phyloP scores from a whole-genome alignment of 1,284 basidiomycete species.

The Rhodotorula sp. region DNA sequence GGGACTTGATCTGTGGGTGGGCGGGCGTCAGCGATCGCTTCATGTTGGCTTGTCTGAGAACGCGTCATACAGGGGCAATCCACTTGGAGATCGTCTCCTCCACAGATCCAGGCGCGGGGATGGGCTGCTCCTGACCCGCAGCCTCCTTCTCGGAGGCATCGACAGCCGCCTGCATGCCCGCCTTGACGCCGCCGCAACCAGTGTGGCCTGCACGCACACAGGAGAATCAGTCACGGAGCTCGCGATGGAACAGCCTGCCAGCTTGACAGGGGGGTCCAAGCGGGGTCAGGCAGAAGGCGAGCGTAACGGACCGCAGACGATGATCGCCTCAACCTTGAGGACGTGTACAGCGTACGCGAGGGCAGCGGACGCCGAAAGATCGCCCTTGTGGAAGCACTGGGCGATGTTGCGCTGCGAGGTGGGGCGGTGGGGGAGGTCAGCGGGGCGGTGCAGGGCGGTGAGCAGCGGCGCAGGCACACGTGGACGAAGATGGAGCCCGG shows the following conservation, averaged over 20 bases:
- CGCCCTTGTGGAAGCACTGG: slow-evolving; percentile 66
- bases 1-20: slow-evolving; percentile 28
- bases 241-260: no score
- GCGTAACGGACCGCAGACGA: slow-evolving; percentile 44
- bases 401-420: slow-evolving; percentile 51
- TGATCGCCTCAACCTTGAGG: slow-evolving; percentile 73
- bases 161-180: slow-evolving; percentile 48
- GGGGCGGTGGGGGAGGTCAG: not conserved
- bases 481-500: slow-evolving; percentile 44
- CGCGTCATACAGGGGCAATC: slow-evolving; percentile 36
- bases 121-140: slow-evolving; percentile 6
- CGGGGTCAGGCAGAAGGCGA: not conserved
- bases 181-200: slow-evolving; percentile 52
- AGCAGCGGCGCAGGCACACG: slow-evolving; percentile 7
- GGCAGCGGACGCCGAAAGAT: slow-evolving; percentile 75
- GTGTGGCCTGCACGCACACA: slow-evolving; percentile 48
- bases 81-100: slow-evolving; percentile 34
- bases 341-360: slow-evolving; percentile 77
- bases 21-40: not conserved
- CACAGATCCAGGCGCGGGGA: slow-evolving; percentile 19
- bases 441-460: not conserved
- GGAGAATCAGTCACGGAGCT: not conserved
- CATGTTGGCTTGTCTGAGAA: not conserved
- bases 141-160: slow-evolving; percentile 11
- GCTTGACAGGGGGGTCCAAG: no score